These are phyloP conservation scores for Sphagnum contortum DNA, from an alignment of 225 moss, liverwort and hornwort species.

Conservation along the genomic window DNA sequence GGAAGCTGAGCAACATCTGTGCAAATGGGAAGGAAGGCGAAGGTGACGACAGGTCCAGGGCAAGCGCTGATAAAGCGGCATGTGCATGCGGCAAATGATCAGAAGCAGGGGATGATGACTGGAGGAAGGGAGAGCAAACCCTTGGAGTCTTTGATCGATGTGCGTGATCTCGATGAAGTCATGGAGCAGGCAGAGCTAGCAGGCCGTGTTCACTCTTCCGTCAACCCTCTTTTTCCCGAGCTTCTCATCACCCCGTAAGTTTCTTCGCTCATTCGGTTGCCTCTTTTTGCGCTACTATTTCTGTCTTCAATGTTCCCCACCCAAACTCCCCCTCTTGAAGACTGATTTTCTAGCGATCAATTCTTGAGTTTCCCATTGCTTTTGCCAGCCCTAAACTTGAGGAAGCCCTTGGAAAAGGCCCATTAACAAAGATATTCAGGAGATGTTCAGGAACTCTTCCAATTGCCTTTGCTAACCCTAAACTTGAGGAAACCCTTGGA, in stretches of 20 bases:
- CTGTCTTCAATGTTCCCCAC: too few species aligned
- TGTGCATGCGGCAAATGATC: constrained; percentile 46
- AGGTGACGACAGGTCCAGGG: constrained; percentile 46
- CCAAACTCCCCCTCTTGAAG: too few species aligned
- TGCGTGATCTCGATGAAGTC: constrained; percentile 87
- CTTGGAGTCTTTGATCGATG: constrained; percentile 80
- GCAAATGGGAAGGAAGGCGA: constrained; percentile 40
- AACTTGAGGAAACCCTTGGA: too few species aligned
- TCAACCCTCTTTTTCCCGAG: constrained; percentile 66
- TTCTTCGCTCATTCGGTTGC: neutral
- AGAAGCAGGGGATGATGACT: constrained; percentile 12
- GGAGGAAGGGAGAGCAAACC: constrained; percentile 21
- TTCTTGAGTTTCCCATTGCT: too few species aligned
- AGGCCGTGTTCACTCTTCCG: constrained; percentile 69
- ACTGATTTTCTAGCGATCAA: too few species aligned
- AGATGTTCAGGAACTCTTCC: too few species aligned
- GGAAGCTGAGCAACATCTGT: too few species aligned
- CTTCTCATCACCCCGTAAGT: constrained; percentile 78
- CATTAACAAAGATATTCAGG: too few species aligned
- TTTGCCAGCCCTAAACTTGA: too few species aligned
- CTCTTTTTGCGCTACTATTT: too few species aligned
- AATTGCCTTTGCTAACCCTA: too few species aligned
- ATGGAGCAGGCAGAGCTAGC: constrained; percentile 99
- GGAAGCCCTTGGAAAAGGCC: too few species aligned
- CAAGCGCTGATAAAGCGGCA: constrained; percentile 63